Conservation (phyloP, 2,329 filamentous ascomycete genomes). For the Tolypocladium tropicale region DNA sequence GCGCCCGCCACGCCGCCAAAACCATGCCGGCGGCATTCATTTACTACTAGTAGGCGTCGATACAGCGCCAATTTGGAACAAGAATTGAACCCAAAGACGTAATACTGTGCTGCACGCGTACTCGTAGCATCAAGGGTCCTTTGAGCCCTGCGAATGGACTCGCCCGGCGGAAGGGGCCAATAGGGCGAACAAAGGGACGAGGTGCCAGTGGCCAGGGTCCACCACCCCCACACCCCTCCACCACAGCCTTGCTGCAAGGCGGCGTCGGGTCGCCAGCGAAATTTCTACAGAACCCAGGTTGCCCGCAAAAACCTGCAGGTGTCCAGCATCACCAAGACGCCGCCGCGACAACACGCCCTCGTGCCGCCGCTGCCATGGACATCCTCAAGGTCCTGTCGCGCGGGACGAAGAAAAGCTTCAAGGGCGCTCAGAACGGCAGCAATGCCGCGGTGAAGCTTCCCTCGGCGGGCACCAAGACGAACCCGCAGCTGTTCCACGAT, state of each 20-base stretch:
- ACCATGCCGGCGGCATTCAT: not conserved
- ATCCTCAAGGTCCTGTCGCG: slow-evolving; percentile 64
- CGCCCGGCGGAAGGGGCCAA: too few species aligned
- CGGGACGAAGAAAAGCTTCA: slow-evolving; percentile 49
- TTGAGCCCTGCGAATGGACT: too few species aligned
- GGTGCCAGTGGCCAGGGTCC: not conserved
- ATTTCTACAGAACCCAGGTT: slow-evolving; percentile 3
- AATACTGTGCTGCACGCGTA: too few species aligned
- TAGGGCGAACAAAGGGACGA: not conserved
- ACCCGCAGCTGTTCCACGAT: slow-evolving; percentile 62
- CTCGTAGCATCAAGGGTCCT: too few species aligned
- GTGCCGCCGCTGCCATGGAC: slow-evolving; percentile 42
- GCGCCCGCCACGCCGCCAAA: not conserved
- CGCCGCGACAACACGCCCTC: not conserved
- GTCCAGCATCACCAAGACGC: not conserved
- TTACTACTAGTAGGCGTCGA: not conserved
- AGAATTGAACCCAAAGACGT: not conserved
- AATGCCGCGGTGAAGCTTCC: slow-evolving; percentile 38
- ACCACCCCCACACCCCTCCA: slow-evolving; percentile 3
- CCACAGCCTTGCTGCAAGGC: slow-evolving; percentile 12
- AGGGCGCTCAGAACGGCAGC: slow-evolving; percentile 17
- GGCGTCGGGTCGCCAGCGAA: slow-evolving; percentile 8
- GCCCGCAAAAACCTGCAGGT: not conserved
- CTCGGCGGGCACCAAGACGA: slow-evolving; percentile 51
- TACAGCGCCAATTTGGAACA: not conserved